Conservation (phyloP, 2,329 filamentous ascomycete genomes). For the Penicillium sp. region DNA sequence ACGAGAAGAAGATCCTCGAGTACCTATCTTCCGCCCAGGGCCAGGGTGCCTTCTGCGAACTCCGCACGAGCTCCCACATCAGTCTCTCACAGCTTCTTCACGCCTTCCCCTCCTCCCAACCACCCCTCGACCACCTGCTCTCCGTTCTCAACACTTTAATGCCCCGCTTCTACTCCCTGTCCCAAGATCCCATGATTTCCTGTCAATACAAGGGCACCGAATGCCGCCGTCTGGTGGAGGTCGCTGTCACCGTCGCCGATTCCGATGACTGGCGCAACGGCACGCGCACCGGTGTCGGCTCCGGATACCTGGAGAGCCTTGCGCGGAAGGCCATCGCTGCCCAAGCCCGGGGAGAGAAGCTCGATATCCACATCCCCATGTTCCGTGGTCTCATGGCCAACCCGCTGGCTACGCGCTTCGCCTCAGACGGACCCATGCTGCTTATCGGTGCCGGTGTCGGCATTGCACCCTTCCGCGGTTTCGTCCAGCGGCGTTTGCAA, state of each 20-base stretch:
- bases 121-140: constrained; percentile 80
- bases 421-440: constrained; percentile 94
- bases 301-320: constrained; percentile 89
- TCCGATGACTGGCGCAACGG: constrained; percentile 76
- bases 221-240: constrained; percentile 81
- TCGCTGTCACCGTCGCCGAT: constrained; percentile 96
- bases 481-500: constrained; percentile 91
- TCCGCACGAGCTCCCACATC: constrained; percentile 85
- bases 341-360: constrained; percentile 53
- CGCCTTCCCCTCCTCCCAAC: constrained; percentile 90
- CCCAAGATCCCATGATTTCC: constrained; percentile 88
- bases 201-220: constrained; percentile 70
- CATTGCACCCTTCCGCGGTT: constrained; percentile 95
- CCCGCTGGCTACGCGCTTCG: constrained; percentile 87
- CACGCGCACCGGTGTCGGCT: constrained; percentile 80
- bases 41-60: constrained; percentile 89
- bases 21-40: constrained; percentile 89
- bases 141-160: constrained; percentile 84
- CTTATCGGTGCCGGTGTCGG: constrained; percentile 95
- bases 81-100: constrained; percentile 83
- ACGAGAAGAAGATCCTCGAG: constrained; percentile 85
- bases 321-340: constrained; percentile 73
- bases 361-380: constrained; percentile 84
- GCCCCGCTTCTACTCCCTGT: constrained; percentile 98
- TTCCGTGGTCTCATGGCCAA: constrained; percentile 99